Evolutionary conservation across 2,329 filamentous ascomycete species (phyloP).

Genomic region (Paramyrothecium sp.): DNA sequence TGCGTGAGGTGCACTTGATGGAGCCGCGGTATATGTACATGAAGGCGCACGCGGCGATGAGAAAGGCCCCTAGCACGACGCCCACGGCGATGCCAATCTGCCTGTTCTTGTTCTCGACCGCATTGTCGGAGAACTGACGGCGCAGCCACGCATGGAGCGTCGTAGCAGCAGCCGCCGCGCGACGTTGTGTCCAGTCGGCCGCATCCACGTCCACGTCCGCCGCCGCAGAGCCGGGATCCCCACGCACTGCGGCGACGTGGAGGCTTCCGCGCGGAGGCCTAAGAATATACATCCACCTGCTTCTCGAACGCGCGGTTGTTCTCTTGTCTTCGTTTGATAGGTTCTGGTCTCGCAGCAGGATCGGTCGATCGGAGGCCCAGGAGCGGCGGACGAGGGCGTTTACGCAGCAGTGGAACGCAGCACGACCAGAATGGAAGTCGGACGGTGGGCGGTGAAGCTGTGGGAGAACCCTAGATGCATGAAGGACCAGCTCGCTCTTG

Average conservation of each 20-base stretch:
- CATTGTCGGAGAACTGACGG: slow-evolving; percentile 23
- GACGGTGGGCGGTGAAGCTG: neutral
- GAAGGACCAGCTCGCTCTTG: neutral
- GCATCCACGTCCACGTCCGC: slow-evolving; percentile 10
- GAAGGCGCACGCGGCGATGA: slow-evolving; percentile 34
- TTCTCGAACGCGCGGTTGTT: neutral
- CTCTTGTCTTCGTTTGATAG: too few relatives aligned
- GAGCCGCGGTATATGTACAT: slow-evolving; percentile 38
- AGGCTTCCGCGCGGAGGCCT: slow-evolving; percentile 6
- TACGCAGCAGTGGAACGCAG: neutral
- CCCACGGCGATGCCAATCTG: slow-evolving; percentile 43
- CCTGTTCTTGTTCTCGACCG: slow-evolving; percentile 32
- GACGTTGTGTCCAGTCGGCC: neutral
- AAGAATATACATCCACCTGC: slow-evolving; percentile 30
- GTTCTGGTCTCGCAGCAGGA: too few relatives aligned
- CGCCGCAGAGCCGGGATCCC: slow-evolving; percentile 3
- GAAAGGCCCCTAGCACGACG: slow-evolving; percentile 37
- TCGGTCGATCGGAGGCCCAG: neutral
- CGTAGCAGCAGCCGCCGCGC: neutral
- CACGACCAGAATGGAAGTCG: neutral
- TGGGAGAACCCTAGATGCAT: neutral
- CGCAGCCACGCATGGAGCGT: slow-evolving; percentile 5
- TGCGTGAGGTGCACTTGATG: slow-evolving; percentile 29
- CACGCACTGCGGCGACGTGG: slow-evolving; percentile 9
- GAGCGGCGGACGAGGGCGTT: neutral